These are phyloP conservation scores for Phellopilus nigrolimitatus DNA, from an alignment of 1,284 basidiomycete genomes.

Conservation along the genomic window DNA sequence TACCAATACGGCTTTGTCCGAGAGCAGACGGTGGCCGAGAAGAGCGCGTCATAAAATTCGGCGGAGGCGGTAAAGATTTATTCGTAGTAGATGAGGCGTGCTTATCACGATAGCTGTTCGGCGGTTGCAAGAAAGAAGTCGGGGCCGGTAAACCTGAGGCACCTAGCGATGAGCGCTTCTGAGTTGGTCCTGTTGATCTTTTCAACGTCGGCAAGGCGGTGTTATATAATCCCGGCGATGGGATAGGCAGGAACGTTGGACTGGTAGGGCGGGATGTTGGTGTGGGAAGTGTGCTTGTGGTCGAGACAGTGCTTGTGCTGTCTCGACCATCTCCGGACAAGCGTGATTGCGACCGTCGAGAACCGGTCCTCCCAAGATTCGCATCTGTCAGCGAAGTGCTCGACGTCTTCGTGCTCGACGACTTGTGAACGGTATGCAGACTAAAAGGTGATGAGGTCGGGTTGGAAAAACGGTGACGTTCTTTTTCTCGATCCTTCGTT, in stretches of 20 bases:
- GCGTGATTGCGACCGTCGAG: conserved; percentile 62
- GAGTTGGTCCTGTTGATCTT: conserved; percentile 48
- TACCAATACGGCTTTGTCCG: conserved; percentile 22
- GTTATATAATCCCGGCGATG: conserved; percentile 45
- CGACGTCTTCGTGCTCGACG: conserved; percentile 28
- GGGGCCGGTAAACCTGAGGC: conserved; percentile 28
- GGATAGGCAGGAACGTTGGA: conserved; percentile 68
- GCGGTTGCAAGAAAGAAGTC: conserved; percentile 29
- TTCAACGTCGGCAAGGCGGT: conserved; percentile 44
- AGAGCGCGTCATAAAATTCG: not conserved
- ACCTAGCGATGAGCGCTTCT: conserved; percentile 58
- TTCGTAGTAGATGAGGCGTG: conserved; percentile 23
- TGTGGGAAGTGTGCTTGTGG: conserved; percentile 57
- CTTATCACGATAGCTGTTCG: conserved; percentile 33
- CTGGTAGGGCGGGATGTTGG: conserved; percentile 69
- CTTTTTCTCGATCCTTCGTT: conserved; percentile 49
- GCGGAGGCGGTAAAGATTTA: conserved; percentile 16
- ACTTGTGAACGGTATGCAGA: conserved; percentile 24
- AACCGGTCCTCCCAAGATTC: conserved; percentile 33
- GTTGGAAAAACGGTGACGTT: conserved; percentile 55
- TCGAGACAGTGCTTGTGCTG: conserved; percentile 50
- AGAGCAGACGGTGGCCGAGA: conserved; percentile 14
- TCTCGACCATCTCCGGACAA: conserved; percentile 48
- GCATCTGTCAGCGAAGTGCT: conserved; percentile 37
- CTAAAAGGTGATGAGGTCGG: conserved; percentile 38